Percentiles rank a stretch among this genome's conserved stretches.
phyloP scores from a whole-genome alignment of 1,139 yeast species.

The Suhomyces taliae region DNA sequence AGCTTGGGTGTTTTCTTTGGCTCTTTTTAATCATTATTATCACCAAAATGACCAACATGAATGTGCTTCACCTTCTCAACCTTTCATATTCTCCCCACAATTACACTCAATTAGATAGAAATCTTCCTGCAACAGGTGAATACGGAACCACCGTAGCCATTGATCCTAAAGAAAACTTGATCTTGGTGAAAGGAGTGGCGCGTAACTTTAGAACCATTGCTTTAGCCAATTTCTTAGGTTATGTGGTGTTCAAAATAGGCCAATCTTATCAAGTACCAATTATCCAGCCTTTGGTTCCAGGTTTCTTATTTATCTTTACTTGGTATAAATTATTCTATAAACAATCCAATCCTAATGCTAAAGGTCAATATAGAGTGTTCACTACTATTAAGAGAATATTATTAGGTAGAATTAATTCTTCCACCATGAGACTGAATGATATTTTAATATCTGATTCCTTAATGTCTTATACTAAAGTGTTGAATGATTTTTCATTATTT shows the following conservation, averaged over 20 bases:
- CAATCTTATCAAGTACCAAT: constrained; percentile 9
- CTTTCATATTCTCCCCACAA: constrained; percentile 42
- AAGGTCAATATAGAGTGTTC: constrained; percentile 46
- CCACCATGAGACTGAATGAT: constrained; percentile 68
- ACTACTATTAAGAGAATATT: constrained; percentile 55
- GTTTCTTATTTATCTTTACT: constrained; percentile 11
- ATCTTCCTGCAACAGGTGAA: constrained; percentile 30
- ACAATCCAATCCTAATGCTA: constrained; percentile 7
- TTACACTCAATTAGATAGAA: constrained; percentile 28
- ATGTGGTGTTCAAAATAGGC: constrained; percentile 22
- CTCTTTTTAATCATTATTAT: constrained; percentile 29
- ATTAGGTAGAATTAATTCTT: constrained; percentile 55
- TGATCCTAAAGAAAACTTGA: constrained; percentile 31
- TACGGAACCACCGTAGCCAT: constrained; percentile 33
- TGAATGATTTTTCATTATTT: constrained; percentile 65
- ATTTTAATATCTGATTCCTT: constrained; percentile 78
- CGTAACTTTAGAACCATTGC: constrained; percentile 23
- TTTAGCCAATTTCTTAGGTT: constrained; percentile 24
- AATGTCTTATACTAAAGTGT: constrained; percentile 73
- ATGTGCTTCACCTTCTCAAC: constrained; percentile 37
- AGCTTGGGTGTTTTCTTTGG: constrained; percentile 39
- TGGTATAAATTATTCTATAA: constrained; percentile 13
- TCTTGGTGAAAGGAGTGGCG: constrained; percentile 38
- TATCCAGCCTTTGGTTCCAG: constrained; percentile 5
- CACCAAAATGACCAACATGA: constrained; percentile 26